Evolutionary conservation across 2,329 filamentous ascomycete genomes (phyloP).

Genomic region (Botrytis fragariae): DNA sequence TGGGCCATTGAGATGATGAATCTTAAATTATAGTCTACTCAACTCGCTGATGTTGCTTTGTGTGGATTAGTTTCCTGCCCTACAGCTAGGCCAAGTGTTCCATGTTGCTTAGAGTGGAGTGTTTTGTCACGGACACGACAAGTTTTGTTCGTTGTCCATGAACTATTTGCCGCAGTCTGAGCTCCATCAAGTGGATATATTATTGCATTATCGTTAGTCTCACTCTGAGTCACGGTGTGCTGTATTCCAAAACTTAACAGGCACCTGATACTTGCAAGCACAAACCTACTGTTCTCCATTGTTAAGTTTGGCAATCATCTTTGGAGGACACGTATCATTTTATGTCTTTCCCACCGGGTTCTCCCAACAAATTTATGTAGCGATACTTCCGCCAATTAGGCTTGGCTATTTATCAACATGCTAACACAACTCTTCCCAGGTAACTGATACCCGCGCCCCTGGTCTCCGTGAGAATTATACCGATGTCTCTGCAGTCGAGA

Average conservation of each 20-base stretch:
- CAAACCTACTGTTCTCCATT: slow-evolving; percentile 17
- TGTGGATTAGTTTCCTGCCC: slow-evolving; percentile 10
- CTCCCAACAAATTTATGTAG: not conserved
- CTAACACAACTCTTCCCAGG: slow-evolving; percentile 48
- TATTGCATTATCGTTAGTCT: slow-evolving; percentile 14
- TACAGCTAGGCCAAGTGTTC: slow-evolving; percentile 12
- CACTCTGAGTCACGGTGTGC: slow-evolving; percentile 14
- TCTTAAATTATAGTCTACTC: not conserved
- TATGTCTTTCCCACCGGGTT: not conserved
- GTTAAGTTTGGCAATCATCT: not conserved
- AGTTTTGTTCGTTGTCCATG: slow-evolving; percentile 19
- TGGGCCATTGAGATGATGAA: slow-evolving; percentile 5
- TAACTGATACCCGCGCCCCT: slow-evolving; percentile 75
- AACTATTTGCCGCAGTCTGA: slow-evolving; percentile 9
- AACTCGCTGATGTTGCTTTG: not conserved
- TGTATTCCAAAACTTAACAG: slow-evolving; percentile 2
- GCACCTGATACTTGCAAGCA: slow-evolving; percentile 12
- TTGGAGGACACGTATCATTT: slow-evolving; percentile 16
- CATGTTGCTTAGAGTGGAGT: slow-evolving; percentile 9
- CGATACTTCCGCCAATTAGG: not conserved
- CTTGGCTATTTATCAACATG: slow-evolving; percentile 1
- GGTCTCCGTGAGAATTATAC: slow-evolving; percentile 74
- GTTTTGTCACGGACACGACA: slow-evolving; percentile 5
- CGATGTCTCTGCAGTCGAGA: slow-evolving; percentile 77
- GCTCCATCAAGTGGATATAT: slow-evolving; percentile 11